Conservation (phyloP, 1,284 basidiomycete genomes). For the Cutaneotrichosporon daszewskae region DNA sequence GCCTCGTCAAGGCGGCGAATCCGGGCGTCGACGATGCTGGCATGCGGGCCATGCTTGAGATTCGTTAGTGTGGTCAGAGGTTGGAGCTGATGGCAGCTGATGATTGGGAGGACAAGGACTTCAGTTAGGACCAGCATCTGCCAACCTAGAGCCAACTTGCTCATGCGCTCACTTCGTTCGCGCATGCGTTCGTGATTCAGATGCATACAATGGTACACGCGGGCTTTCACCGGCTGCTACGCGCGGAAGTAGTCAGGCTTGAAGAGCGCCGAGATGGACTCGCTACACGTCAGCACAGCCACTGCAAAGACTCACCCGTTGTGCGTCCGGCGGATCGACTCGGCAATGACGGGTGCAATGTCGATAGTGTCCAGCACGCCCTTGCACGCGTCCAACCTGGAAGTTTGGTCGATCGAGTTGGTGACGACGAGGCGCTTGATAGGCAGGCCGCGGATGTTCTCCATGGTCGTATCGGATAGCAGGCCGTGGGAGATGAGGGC, state of each 20-base stretch:
- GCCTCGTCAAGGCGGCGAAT: constrained; percentile 1
- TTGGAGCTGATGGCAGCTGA: constrained; percentile 13
- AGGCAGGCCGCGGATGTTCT: constrained; percentile 67
- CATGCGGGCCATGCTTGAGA: constrained; percentile 27
- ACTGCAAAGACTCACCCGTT: constrained; percentile 53
- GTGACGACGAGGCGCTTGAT: constrained; percentile 82
- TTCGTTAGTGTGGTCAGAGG: constrained; percentile 22
- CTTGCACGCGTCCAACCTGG: constrained; percentile 48
- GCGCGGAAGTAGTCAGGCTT: constrained; percentile 25
- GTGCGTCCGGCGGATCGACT: constrained; percentile 93
- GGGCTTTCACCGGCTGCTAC: constrained; percentile 2
- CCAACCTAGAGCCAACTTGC: not conserved
- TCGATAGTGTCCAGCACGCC: constrained; percentile 61
- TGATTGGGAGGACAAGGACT: constrained; percentile 20
- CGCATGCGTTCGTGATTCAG: too few relatives aligned
- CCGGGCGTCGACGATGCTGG: constrained; percentile 15
- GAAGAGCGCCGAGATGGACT: constrained; percentile 44
- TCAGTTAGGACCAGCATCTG: not conserved
- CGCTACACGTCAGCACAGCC: constrained; percentile 39
- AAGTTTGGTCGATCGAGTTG: constrained; percentile 68
- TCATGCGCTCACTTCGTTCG: not conserved
- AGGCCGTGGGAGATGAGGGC: constrained; percentile 89
- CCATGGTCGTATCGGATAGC: constrained; percentile 77
- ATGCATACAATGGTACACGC: constrained; percentile 10
- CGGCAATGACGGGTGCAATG: constrained; percentile 83